Base-by-base conservation (phyloP, 2,329 filamentous ascomycete genomes). In the Ophiostoma novo-ulmi region DNA sequence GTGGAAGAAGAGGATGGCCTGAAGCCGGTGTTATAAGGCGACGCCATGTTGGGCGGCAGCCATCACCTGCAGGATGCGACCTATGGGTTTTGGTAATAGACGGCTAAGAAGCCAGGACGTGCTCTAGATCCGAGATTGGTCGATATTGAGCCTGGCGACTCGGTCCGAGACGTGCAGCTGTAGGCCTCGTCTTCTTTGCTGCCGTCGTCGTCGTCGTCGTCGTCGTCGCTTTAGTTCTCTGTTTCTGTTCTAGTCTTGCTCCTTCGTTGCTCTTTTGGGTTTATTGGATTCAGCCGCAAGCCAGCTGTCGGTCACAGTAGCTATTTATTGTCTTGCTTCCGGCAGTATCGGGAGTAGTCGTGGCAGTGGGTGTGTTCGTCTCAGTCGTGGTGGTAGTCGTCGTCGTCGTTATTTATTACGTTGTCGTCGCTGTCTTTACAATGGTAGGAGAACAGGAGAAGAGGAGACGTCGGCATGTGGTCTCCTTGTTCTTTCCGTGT, bases 1-100 rank as follows among this genome's bases (percentile, higher is more conserved):
- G 48, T 20, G 20, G 20, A 20, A 8, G 44, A 48, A 11, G 41
- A 58, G 11, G 67, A 63, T 39, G 73, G 55, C 52, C 64, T 38
- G 67, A 69, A 73, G 73, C 76, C 76, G 73, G 75, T 79, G 76
- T 77, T 80, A 79, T 80, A 79, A 75, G 79, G 77, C 77, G 78
- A 77, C 76, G 80, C 78, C 78, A 80, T 80, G 76, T 72, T 76
- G 48, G 20, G 67, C 73, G 73, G 72, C 72, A 73, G 77, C 77
- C 77, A 78, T 78, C 64, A 66, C 70, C 58, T 69, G 36, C 65
- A 44, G 65, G 65, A 6, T 67, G 64, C 38, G 41, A n/a, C 65
- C 38, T 67, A 13, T 11, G 6, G 26, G 35, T 64, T 65, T n/a
- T 8, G 31, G 36, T 65, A 64, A 17, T 3, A 58, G 22, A 35